Evolutionary conservation across 306 rosid genomes (phyloP).

Genomic region (Mimosa pudica): DNA sequence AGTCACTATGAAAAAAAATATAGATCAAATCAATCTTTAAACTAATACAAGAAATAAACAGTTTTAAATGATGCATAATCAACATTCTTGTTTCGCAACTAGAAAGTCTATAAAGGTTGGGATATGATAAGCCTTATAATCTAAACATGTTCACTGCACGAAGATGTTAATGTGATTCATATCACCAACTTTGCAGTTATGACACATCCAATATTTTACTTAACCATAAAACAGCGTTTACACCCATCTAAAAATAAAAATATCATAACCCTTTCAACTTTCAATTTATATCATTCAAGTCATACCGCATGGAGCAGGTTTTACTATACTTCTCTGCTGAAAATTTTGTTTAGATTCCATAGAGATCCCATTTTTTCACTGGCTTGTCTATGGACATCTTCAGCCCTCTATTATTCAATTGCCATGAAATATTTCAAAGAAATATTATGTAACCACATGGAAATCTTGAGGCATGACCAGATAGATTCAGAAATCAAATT

Average conservation of each 20-base stretch:
- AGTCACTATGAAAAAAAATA: slow-evolving; percentile 16
- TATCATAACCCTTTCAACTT: not conserved
- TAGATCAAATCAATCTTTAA: slow-evolving; percentile 25
- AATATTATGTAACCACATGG: not conserved
- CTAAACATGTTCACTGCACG: not conserved
- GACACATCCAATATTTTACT: not conserved
- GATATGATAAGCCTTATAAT: not conserved
- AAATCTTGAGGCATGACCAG: not conserved
- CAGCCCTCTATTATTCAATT: not conserved
- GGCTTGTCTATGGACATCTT: not conserved
- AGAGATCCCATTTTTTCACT: not conserved
- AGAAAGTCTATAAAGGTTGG: not conserved
- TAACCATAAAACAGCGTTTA: slow-evolving; percentile 9
- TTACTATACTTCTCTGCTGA: not conserved
- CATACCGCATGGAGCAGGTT: not conserved
- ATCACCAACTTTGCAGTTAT: slow-evolving; percentile 21
- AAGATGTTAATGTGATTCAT: not conserved
- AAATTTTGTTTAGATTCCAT: not conserved
- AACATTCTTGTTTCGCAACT: not conserved
- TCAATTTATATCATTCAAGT: not conserved
- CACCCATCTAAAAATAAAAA: not conserved
- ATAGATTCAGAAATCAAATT: not conserved
- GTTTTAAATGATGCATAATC: not conserved
- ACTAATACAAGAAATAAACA: not conserved
- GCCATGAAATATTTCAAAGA: not conserved